Evolutionary conservation across 805 yeast genomes (phyloP), one percentile per base, ranked within the genome.

Genomic region (Suhomyces tanzawaensis): DNA sequence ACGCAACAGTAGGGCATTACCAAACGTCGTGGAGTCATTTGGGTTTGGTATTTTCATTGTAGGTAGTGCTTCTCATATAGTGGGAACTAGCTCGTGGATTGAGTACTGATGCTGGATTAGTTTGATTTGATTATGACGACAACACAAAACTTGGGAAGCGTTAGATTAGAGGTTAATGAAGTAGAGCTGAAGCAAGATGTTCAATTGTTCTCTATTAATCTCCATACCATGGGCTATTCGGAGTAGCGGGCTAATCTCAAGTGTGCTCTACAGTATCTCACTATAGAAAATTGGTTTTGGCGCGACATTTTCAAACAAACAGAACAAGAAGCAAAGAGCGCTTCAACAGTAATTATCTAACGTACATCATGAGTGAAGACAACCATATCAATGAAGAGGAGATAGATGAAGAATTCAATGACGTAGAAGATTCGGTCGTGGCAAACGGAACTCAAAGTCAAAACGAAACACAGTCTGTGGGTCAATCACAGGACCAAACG

Each of bases 1-100:
- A 32, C 93, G 68, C 30, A 91, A 61, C 37, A 93, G 83, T 38
- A 91, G 76, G 15, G 95, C 77, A 48, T 84, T 82, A 28, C 87
- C 95, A 59, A 88, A 86, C 1, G 93, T 84, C 9, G 75, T 60
- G 9, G 86, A 55, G 24, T 64, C 63, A 43, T 50, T 51, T 3
- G 68, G 68, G 37, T 51, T 33, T 7, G 16, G 32, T 7, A 17
- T 16, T 17, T 24, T 24, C 27, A 24, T 24, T 13, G 7, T 12
- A 21, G 7, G 25, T 16, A 6, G 7, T 14, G 29, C 7, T 27
- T 27, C 12, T 15, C 13, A n/a, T n/a, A n/a, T n/a, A n/a, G n/a
- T n/a, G n/a, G n/a, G n/a, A n/a, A n/a, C n/a, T n/a, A n/a, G n/a
- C n/a, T n/a, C n/a, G n/a, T n/a, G n/a, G n/a, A n/a, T n/a, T n/a